phyloP scores from a whole-genome alignment of 805 yeast genomes.

The Sporopachydermia quercuum region DNA sequence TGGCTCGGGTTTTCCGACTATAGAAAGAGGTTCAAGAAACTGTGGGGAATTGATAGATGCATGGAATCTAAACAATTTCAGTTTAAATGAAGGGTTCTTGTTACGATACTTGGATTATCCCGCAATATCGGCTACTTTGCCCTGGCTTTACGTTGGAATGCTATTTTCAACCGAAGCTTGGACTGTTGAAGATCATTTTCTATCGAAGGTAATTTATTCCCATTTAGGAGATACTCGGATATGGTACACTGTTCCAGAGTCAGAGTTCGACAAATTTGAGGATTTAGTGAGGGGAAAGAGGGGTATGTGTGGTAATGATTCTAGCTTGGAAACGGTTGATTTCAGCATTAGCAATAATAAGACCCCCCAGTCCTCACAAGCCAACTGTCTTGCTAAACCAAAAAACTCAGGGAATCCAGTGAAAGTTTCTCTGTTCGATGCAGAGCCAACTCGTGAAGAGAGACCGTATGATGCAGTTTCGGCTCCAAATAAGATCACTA shows the following conservation, averaged over 20 bases:
- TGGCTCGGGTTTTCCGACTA: constrained; percentile 67
- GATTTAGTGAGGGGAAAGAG: constrained; percentile 29
- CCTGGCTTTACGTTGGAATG: constrained; percentile 90
- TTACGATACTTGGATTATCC: constrained; percentile 46
- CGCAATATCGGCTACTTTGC: constrained; percentile 30
- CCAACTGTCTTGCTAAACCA: no score
- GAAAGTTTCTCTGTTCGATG: constrained; percentile 70
- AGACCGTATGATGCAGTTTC: no score
- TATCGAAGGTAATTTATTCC: constrained; percentile 82
- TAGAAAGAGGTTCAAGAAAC: constrained; percentile 13
- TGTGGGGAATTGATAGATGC: constrained; percentile 44
- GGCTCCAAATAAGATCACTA: no score
- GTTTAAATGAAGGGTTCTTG: constrained; percentile 56
- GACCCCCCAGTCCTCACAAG: no score
- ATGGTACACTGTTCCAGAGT: constrained; percentile 86
- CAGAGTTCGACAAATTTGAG: constrained; percentile 50
- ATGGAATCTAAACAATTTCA: constrained; percentile 63
- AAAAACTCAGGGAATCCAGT: no score
- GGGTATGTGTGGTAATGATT: background rate
- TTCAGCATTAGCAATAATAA: no score
- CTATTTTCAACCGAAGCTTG: constrained; percentile 87
- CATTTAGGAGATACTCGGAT: constrained; percentile 81
- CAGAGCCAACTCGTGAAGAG: no score
- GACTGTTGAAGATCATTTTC: constrained; percentile 93
- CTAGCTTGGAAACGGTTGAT: background rate